Evolutionary conservation across 768 basidiomycete genomes (phyloP), one percentile per base, ranked within the genome.

Genomic region (Suillus occidentalis): DNA sequence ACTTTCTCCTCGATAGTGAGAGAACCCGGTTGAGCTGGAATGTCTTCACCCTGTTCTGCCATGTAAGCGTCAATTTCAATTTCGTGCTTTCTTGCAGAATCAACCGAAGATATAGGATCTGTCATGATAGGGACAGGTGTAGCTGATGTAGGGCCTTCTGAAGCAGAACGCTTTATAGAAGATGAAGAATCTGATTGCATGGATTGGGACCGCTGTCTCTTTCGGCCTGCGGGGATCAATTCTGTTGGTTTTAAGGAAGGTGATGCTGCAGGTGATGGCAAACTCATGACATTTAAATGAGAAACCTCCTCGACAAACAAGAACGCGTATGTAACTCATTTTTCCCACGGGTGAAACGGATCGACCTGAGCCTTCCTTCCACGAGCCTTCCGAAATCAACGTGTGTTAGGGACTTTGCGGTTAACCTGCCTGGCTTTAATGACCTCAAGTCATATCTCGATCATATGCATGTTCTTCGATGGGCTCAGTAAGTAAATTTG

Each of bases 151-250:
- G 83, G 82, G 59, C 83, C 87, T 73, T 92, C 90, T 28, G 92
- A 91, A 63, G 85, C 86, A 22, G 91, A 84, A 67, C 94, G 89
- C 81, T 95, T 96, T 66, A 87, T 80, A 36, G 91, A 94, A 31
- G 90, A 87, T 34, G 84, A 85, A 65, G 88, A 87, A 70, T 87
- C 85, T 55, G 91, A 91, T 73, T 89, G 82, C 87, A 89, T 89
- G 43, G 91, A 92, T 69, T 80, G 82, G 67, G 88, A 90, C 71
- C 91, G 87, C 73, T 89, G 88, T 75, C 90, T 82, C 80, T 91
- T 91, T 71, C 90, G 82, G 59, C 72, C 75, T 59, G 70, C 72
- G 61, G 64, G 58, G 50, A 61, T 68, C 25, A 77, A 69, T 63
- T 81, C 81, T 64, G 75, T 69, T 28, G 78, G 70, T 60, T 79